phyloP scores from a whole-genome alignment of 2,329 filamentous ascomycete species.

The Sporothrix pseudoabietina region DNA sequence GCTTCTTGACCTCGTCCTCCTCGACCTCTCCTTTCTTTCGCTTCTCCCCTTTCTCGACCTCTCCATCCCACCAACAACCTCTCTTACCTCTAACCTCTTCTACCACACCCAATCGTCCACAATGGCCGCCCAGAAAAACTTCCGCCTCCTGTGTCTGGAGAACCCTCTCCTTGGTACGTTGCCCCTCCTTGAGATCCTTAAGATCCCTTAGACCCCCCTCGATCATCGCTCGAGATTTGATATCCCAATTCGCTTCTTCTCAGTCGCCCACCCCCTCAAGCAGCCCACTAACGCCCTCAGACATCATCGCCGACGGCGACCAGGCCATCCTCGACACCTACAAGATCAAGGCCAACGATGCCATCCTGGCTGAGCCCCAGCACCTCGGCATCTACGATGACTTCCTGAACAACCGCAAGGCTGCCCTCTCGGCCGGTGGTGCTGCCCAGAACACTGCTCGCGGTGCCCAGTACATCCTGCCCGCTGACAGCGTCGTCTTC shows the following conservation, averaged over 20 bases:
- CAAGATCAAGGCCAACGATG: conserved; percentile 90
- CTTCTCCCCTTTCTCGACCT: background rate
- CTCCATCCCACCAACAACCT: background rate
- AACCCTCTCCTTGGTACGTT: conserved; percentile 88
- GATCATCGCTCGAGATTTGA: background rate
- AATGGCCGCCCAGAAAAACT: conserved; percentile 79
- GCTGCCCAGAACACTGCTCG: conserved; percentile 97
- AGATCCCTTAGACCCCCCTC: background rate
- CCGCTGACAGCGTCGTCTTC: conserved; percentile 86
- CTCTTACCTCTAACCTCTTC: background rate
- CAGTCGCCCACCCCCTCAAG: background rate
- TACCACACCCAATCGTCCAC: conserved; percentile 36
- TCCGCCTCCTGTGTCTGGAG: conserved; percentile 88
- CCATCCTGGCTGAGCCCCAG: conserved; percentile 92
- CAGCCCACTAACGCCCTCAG: conserved; percentile 46
- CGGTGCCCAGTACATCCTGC: conserved; percentile 94
- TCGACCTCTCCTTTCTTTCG: background rate
- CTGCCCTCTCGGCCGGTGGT: conserved; percentile 92
- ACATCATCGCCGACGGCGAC: conserved; percentile 88
- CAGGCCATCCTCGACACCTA: conserved; percentile 89
- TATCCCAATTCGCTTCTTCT: background rate
- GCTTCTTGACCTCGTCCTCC: background rate
- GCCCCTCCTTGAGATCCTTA: background rate
- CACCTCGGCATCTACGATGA: conserved; percentile 92
- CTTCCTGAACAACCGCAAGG: conserved; percentile 85